These are phyloP conservation scores for Stenogyne calaminthoides DNA, from an alignment of 305 asterid species.

Conservation along the genomic window DNA sequence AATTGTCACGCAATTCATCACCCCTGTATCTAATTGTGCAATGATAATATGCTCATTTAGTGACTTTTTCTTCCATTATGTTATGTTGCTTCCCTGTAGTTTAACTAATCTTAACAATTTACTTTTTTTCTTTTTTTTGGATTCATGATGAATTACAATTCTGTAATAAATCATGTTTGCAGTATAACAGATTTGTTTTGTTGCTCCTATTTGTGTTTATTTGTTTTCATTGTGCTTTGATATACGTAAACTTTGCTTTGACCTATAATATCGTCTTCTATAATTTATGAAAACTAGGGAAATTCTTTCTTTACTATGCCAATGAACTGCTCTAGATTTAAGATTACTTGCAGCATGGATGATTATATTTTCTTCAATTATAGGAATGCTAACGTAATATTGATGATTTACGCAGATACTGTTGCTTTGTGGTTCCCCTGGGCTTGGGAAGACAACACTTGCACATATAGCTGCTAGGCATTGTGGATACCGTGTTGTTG, in stretches of 20 bases:
- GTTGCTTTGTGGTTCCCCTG: conserved; percentile 98
- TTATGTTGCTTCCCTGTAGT: conserved; percentile 2
- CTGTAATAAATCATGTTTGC: background rate
- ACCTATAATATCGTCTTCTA: background rate
- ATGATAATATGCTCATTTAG: background rate
- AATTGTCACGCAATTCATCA: background rate
- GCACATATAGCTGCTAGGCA: conserved; percentile 98
- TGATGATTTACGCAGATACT: conserved; percentile 61
- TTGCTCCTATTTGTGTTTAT: conserved; percentile 14
- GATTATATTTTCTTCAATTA: conserved; percentile 4
- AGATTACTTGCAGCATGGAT: conserved; percentile 13
- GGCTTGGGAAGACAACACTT: conserved; percentile 98
- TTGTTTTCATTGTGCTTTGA: conserved; percentile 14
- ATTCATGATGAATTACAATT: background rate
- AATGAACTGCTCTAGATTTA: conserved; percentile 15
- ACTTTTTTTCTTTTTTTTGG: background rate
- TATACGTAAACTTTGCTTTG: background rate
- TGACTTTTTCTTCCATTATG: background rate
- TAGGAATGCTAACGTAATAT: conserved; percentile 26
- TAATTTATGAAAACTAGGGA: background rate
- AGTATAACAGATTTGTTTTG: conserved; percentile 11
- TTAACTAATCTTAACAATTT: background rate
- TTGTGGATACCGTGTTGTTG: conserved; percentile 97
- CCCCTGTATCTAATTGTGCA: conserved; percentile 12
- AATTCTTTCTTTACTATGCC: background rate